A percentile compares a stretch with the other conserved stretches of the same genome.
Conservation (phyloP, 2,329 filamentous ascomycete species). For the Lachnellula hyalina region DNA sequence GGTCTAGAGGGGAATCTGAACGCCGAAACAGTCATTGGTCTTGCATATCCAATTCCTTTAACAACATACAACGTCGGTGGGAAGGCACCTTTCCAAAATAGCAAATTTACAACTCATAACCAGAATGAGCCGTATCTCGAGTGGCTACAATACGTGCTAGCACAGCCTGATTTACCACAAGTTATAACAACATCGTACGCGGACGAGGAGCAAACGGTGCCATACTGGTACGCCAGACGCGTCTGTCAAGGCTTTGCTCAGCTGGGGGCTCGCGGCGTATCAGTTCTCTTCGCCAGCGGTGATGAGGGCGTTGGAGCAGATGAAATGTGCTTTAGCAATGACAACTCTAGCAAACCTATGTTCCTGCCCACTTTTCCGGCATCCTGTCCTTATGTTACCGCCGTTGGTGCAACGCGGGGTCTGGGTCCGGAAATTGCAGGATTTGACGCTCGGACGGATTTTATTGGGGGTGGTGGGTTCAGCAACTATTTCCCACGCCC, state of each 20-base stretch:
- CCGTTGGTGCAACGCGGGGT: conserved; percentile 22
- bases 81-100: conserved; percentile 45
- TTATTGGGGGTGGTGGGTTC: conserved; percentile 38
- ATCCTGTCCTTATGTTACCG: conserved; percentile 32
- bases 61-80: conserved; percentile 52
- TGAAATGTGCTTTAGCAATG: conserved; percentile 40
- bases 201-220: conserved; percentile 53
- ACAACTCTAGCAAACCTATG: conserved; percentile 47
- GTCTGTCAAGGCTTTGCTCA: conserved; percentile 50
- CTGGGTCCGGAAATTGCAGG: conserved; percentile 34
- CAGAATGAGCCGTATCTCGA: conserved; percentile 52
- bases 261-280: conserved; percentile 46
- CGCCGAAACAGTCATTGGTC: conserved; percentile 47
- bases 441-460: not conserved
- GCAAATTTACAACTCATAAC: conserved; percentile 27
- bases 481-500: conserved; percentile 43
- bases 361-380: conserved; percentile 51
- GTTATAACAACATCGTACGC: conserved; percentile 54
- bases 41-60: conserved; percentile 48
- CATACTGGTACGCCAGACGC: conserved; percentile 44
- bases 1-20: conserved; percentile 51
- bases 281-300: conserved; percentile 45
- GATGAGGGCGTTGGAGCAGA: conserved; percentile 44
- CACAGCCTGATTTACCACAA: conserved; percentile 49
- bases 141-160: conserved; percentile 47